phyloP scores from a whole-genome alignment of 2,329 filamentous ascomycete genomes.

The Alternaria alternata region DNA sequence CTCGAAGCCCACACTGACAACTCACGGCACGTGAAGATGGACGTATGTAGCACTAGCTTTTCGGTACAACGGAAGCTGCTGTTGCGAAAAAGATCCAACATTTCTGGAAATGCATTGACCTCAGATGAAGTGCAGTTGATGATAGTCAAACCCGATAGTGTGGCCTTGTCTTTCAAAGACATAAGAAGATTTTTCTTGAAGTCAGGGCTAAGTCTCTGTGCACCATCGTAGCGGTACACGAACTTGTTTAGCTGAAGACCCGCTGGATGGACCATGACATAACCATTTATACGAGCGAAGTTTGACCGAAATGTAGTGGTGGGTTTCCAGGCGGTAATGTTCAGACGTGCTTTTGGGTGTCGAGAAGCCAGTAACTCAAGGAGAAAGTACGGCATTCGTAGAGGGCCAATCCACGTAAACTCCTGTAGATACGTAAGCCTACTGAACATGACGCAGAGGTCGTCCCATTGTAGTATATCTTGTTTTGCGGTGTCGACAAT shows the following conservation, averaged over 20 bases:
- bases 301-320: not conserved
- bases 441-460: not conserved
- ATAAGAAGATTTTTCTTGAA: not conserved
- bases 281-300: not conserved
- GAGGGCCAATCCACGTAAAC: slow-evolving; percentile 2
- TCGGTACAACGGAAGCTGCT: not conserved
- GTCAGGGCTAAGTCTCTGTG: not conserved
- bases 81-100: not conserved
- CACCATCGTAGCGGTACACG: not conserved
- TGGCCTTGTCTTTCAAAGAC: not conserved
- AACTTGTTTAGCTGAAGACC: not conserved
- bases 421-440: not conserved
- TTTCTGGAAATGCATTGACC: slow-evolving; percentile 2
- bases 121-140: not conserved
- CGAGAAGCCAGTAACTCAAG: slow-evolving; percentile 1
- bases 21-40: slow-evolving; percentile 10
- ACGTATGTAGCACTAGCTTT: not conserved
- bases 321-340: not conserved
- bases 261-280: not conserved
- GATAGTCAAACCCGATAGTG: not conserved
- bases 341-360: slow-evolving; percentile 1
- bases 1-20: slow-evolving; percentile 9
- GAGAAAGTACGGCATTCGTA: slow-evolving; percentile 1
- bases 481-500: not conserved
- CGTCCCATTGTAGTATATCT: not conserved